A percentile compares a stretch with the other conserved stretches of the same genome.
Conservation (phyloP, 2,329 filamentous ascomycete species). For the Penicillium oxalicum region DNA sequence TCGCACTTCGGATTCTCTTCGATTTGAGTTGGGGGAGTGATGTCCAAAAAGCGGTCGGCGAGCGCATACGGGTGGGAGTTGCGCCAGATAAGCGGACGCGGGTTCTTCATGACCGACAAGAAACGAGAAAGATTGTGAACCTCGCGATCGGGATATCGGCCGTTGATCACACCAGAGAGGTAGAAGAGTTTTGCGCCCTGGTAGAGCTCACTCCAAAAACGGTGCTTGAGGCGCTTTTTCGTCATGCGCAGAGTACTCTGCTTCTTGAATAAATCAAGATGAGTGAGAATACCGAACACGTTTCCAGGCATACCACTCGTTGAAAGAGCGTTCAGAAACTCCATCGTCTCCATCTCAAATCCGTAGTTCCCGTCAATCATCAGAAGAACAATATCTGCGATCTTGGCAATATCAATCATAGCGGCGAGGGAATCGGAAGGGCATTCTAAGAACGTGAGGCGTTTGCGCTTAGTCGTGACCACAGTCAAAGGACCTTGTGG, state of each 20-base stretch:
- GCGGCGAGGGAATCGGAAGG: conserved; percentile 88
- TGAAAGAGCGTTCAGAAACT: conserved; percentile 91
- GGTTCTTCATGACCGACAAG: conserved; percentile 98
- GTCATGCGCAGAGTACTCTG: conserved; percentile 85
- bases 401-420: conserved; percentile 96
- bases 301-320: conserved; percentile 97
- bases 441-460: conserved; percentile 92
- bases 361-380: conserved; percentile 99
- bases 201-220: conserved; percentile 95
- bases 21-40: conserved; percentile 86
- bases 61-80: conserved; percentile 93
- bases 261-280: conserved; percentile 91
- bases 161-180: conserved; percentile 91
- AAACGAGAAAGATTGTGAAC: conserved; percentile 94
- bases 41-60: conserved; percentile 88
- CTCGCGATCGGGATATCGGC: conserved; percentile 91
- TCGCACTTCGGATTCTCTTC: conserved; percentile 87
- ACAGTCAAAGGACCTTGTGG: conserved; percentile 91
- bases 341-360: conserved; percentile 99
- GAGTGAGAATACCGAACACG: conserved; percentile 93
- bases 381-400: conserved; percentile 91
- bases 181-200: conserved; percentile 97
- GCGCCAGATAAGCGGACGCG: conserved; percentile 89
- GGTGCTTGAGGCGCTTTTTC: conserved; percentile 92
- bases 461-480: conserved; percentile 90